A percentile compares a stretch with the other conserved stretches of the same genome.
These are phyloP conservation scores for Dictyostelium brefeldianum DNA, from an alignment of 78 protist genomes.

Conservation along the genomic window DNA sequence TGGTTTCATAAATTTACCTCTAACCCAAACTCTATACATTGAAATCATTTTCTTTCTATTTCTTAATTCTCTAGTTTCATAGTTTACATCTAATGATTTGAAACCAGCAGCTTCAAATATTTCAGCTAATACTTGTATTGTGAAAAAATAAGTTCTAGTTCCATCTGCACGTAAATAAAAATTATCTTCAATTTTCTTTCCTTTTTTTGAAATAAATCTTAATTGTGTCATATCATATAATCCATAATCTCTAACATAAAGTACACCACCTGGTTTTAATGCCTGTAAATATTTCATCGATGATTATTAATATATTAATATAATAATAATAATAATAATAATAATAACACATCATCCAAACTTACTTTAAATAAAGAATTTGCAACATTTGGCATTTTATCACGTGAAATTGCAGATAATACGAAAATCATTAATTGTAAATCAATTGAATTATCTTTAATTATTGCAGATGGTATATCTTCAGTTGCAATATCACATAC, in stretches of 20 bases:
- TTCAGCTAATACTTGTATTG: constrained; percentile 17
- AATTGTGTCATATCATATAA: constrained; percentile 87
- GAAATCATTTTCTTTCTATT: constrained; percentile 84
- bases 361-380: constrained; percentile 30
- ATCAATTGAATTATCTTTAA: constrained; percentile 74
- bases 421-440: constrained; percentile 80
- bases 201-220: constrained; percentile 67
- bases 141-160: constrained; percentile 80
- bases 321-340: not conserved
- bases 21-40: constrained; percentile 90
- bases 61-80: constrained; percentile 80
- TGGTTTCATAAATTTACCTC: constrained; percentile 84
- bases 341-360: not conserved
- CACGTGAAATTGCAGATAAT: constrained; percentile 80
- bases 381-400: constrained; percentile 44
- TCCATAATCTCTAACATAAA: constrained; percentile 87
- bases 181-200: constrained; percentile 80
- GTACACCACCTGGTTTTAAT: constrained; percentile 87
- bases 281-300: too few relatives aligned
- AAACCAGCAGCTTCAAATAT: constrained; percentile 70
- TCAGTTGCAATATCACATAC: constrained; percentile 81
- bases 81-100: constrained; percentile 20
- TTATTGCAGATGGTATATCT: constrained; percentile 29
- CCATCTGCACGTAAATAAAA: constrained; percentile 87
- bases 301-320: too few relatives aligned